Base-by-base conservation (phyloP, 2,329 filamentous ascomycete species). In the Thelonectria olida region DNA sequence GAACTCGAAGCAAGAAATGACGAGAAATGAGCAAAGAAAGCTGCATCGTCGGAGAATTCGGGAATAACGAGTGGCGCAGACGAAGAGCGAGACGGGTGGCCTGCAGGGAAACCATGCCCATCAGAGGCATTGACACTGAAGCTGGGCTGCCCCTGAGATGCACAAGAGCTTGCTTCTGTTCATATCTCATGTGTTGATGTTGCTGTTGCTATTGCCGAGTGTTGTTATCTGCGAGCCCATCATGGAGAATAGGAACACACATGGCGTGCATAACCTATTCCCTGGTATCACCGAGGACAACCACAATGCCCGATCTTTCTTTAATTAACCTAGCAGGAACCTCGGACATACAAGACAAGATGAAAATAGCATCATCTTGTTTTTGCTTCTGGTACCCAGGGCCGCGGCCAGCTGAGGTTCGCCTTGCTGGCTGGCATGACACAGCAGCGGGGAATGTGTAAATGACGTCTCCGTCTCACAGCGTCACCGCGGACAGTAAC, bases 361-460 rank as follows among this genome's bases (percentile, higher is more conserved):
- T 59, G 36, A 54, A 59, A 55, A 54, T 59, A 59, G 60, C 36
- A 54, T 44, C 50, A 52, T 17, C n/a, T 25, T 17, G 23, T 45
- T 45, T 41, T 15, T 7, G n/a, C 31, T 20, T n/a, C n/a, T n/a
- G n/a, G n/a, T n/a, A n/a, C n/a, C n/a, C 28, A 31, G 12, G 27
- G 22, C 22, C n/a, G 48, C 36, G 47, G 47, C 20, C 20, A 45
- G 8, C 22, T 45, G 42, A 45, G 28, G 17, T 45, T 44, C 39
- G 27, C 22, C 28, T n/a, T 51, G 25, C 20, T 10, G 19, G 25
- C 20, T 15, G 27, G 9, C 50, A 15, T 41, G 20, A 20, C 28
- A 10, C 25, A 20, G 27, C 39, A 13, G 28, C 5, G 15, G 45
- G 4, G n/a, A 12, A 4, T 20, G 7, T 44, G 34, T 31, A 54